Percentiles rank a stretch among this genome's conserved stretches.
Evolutionary conservation across 306 rosid genomes (phyloP).

Genomic region (Lotus japonicus): DNA sequence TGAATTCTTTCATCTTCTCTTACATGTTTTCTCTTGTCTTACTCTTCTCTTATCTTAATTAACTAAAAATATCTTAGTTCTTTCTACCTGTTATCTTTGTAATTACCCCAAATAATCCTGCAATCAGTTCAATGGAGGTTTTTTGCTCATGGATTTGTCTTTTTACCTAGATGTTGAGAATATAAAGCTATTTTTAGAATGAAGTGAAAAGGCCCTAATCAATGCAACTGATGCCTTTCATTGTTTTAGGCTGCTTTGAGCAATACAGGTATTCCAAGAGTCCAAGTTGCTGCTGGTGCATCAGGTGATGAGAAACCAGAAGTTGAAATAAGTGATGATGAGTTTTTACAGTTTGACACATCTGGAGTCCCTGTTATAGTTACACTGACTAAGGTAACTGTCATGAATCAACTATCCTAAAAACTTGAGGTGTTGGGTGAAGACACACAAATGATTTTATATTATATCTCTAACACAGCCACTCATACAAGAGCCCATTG

Average conservation of each 20-base stretch:
- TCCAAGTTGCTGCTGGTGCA: slow-evolving; percentile 50
- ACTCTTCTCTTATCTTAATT: no score
- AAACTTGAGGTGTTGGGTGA: no score
- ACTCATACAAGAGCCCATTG: no score
- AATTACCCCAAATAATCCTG: background rate
- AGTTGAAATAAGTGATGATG: slow-evolving; percentile 79
- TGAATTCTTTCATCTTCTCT: no score
- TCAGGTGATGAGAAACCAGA: slow-evolving; percentile 62
- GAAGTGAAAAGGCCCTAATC: background rate
- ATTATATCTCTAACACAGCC: no score
- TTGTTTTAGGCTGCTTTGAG: slow-evolving; percentile 74
- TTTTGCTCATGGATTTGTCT: background rate
- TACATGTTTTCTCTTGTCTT: no score
- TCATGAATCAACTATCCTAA: no score
- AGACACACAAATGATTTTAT: no score
- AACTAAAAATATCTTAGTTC: background rate
- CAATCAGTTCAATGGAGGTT: background rate
- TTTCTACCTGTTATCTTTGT: slow-evolving; percentile 3
- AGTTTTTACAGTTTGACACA: slow-evolving; percentile 83
- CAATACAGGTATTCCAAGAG: slow-evolving; percentile 82
- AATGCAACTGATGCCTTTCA: slow-evolving; percentile 13
- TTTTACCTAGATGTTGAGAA: background rate
- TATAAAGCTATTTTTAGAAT: background rate
- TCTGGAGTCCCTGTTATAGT: slow-evolving; percentile 74
- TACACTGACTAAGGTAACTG: slow-evolving; percentile 71